These are phyloP conservation scores for Chaetomiaceae sp. DNA, from an alignment of 2,329 filamentous ascomycete genomes.

Conservation along the genomic window DNA sequence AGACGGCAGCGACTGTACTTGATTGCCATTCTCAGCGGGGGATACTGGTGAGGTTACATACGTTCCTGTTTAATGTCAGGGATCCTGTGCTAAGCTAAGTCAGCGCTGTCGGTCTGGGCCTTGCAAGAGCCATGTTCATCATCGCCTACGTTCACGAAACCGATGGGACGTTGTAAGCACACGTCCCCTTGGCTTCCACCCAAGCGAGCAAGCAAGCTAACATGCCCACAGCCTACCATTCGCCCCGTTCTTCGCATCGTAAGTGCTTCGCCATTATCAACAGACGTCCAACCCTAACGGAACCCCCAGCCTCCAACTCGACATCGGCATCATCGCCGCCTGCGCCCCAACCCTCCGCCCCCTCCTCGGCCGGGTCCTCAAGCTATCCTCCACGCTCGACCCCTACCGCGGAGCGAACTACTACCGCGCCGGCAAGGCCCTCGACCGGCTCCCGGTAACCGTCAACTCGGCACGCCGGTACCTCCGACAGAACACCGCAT, in stretches of 20 bases:
- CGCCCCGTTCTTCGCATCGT: conserved; percentile 28
- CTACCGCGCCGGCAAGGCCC: conserved; percentile 25
- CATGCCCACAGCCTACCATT: conserved; percentile 18
- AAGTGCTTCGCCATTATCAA: too few species aligned
- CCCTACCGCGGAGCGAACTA: conserved; percentile 24
- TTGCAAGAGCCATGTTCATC: conserved; percentile 31
- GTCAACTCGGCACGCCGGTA: conserved; percentile 3
- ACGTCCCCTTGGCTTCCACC: background rate
- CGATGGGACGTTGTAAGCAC: conserved; percentile 27
- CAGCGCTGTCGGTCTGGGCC: conserved; percentile 29
- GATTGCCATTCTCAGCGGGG: conserved; percentile 31
- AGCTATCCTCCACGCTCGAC: conserved; percentile 16
- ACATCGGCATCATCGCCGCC: conserved; percentile 24
- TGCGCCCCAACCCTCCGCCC: conserved; percentile 29
- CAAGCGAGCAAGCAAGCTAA: background rate
- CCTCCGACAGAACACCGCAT: conserved; percentile 11
- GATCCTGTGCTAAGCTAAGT: too few species aligned
- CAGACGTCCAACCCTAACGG: background rate
- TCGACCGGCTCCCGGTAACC: conserved; percentile 17
- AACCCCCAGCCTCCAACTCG: conserved; percentile 26
- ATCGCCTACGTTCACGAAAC: conserved; percentile 28
- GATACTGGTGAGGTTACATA: conserved; percentile 31
- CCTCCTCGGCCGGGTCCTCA: conserved; percentile 25
- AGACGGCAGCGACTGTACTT: conserved; percentile 28
- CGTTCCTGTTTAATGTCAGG: too few species aligned